A percentile compares a stretch with the other conserved stretches of the same genome.
phyloP scores from a whole-genome alignment of 2,329 filamentous ascomycete genomes.

The Ophiostoma australiae region DNA sequence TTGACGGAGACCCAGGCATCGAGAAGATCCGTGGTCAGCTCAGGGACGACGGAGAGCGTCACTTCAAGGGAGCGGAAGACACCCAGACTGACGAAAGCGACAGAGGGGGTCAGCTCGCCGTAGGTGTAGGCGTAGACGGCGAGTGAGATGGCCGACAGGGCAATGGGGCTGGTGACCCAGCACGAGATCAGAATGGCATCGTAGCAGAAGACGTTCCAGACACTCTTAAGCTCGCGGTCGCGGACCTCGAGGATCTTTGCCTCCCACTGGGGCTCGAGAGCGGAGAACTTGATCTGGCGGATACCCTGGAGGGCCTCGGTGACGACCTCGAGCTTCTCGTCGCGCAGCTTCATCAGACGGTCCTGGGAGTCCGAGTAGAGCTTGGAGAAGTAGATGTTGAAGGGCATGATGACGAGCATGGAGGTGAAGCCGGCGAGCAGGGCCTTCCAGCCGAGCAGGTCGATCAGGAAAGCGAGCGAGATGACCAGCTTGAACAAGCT shows the following conservation, averaged over 20 bases:
- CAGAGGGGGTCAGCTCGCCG: slow-evolving; percentile 60
- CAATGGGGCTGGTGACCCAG: slow-evolving; percentile 69
- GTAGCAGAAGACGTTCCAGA: slow-evolving; percentile 61
- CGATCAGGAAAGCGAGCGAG: slow-evolving; percentile 61
- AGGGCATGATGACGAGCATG: slow-evolving; percentile 59
- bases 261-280: slow-evolving; percentile 70
- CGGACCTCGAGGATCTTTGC: slow-evolving; percentile 61
- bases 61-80: slow-evolving; percentile 71
- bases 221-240: slow-evolving; percentile 59
- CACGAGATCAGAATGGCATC: slow-evolving; percentile 61
- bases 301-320: slow-evolving; percentile 75
- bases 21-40: slow-evolving; percentile 63
- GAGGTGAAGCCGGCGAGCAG: slow-evolving; percentile 61
- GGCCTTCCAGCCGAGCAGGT: slow-evolving; percentile 66
- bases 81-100: slow-evolving; percentile 74
- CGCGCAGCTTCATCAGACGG: slow-evolving; percentile 67
- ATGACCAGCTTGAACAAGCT: slow-evolving; percentile 59
- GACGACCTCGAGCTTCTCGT: slow-evolving; percentile 69
- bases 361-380: slow-evolving; percentile 62
- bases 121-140: slow-evolving; percentile 62
- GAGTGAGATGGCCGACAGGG: slow-evolving; percentile 67
- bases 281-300: slow-evolving; percentile 79
- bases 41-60: slow-evolving; percentile 65
- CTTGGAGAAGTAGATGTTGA: slow-evolving; percentile 64
- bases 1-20: slow-evolving; percentile 69